phyloP scores from a whole-genome alignment of 805 yeast species.

The Suhomyces faveliae region DNA sequence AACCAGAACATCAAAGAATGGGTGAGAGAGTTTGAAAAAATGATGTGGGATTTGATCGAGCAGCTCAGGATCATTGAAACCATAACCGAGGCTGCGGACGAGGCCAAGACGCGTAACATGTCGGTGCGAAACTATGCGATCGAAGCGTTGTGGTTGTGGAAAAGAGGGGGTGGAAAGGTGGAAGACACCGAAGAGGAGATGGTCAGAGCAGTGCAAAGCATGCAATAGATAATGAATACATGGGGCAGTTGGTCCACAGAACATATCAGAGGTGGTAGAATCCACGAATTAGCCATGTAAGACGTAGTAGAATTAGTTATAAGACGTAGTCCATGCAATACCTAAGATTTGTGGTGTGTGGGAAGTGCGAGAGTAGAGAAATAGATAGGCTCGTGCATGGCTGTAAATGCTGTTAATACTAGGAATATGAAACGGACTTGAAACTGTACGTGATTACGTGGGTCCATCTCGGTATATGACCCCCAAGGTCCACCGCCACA shows the following conservation, averaged over 20 bases:
- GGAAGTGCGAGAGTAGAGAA: too few species aligned
- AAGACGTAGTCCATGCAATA: too few species aligned
- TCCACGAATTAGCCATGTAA: too few species aligned
- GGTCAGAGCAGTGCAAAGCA: constrained; percentile 18
- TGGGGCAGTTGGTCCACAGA: not conserved
- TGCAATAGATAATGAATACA: not conserved
- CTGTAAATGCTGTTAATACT: not conserved
- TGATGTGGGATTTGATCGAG: constrained; percentile 71
- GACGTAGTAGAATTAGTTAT: too few species aligned
- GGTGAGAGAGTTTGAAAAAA: constrained; percentile 43
- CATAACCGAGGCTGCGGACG: constrained; percentile 67
- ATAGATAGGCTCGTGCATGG: too few species aligned
- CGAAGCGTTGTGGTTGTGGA: constrained; percentile 92
- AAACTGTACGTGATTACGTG: not conserved
- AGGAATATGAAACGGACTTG: not conserved
- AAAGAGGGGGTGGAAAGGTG: constrained; percentile 47
- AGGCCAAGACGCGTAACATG: constrained; percentile 56
- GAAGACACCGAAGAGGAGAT: constrained; percentile 28
- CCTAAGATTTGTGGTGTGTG: too few species aligned
- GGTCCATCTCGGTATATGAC: not conserved
- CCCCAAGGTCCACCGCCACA: not conserved
- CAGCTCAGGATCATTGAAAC: constrained; percentile 63
- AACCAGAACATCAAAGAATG: constrained; percentile 23
- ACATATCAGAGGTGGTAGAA: too few species aligned
- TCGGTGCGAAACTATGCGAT: constrained; percentile 80